Base-by-base conservation (phyloP, 495 filamentous ascomycete species). In the Penicillium coffeae region DNA sequence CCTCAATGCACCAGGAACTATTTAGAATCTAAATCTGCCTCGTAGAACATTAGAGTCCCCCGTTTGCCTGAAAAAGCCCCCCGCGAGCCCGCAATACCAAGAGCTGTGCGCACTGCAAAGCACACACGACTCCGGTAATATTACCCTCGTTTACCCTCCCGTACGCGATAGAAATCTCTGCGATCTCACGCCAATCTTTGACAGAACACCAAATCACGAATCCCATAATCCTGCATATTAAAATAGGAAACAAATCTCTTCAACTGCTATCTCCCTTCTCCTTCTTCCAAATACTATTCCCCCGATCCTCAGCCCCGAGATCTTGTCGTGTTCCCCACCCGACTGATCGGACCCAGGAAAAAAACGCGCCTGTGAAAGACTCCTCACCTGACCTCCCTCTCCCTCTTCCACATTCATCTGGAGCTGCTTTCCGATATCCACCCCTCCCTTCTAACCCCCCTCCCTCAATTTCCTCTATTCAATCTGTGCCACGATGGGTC, bases 401-500 rank as follows among this genome's bases (percentile, higher is more conserved):
- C 35, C 47, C 49, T 46, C 53, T 39, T 39, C 52, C 48, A 43
- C 48, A 54, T 50, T 59, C 60, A 55, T 55, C 44, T 50, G 48
- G 47, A 52, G 44, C 54, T 59, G 45, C 34, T 19, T 42, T 51
- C 42, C 53, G 45, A 52, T 45, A 46, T 22, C 19, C 32, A 18
- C 42, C 46, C 49, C 52, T n/a, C n/a, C 40, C 43, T 35, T 33
- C 33, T 22, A 21, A 15, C 15, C 44, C 21, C 22, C 16, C 21
- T 21, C 9, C 21, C 22, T 32, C 21, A 52, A 50, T 55, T 51
- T 74, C 25, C 25, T 30, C 25, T 30, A 30, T 64, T 56, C 51
- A 58, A 59, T 61, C 50, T 46, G 55, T 57, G 58, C 45, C 58
- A 64, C 49, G 40, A 98, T 98, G 93, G 93, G 93, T 82, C 93